Percentiles rank a stretch among this genome's conserved stretches.
phyloP scores from a whole-genome alignment of 179 eudicot genomes.

The Gypsophila paniculata region DNA sequence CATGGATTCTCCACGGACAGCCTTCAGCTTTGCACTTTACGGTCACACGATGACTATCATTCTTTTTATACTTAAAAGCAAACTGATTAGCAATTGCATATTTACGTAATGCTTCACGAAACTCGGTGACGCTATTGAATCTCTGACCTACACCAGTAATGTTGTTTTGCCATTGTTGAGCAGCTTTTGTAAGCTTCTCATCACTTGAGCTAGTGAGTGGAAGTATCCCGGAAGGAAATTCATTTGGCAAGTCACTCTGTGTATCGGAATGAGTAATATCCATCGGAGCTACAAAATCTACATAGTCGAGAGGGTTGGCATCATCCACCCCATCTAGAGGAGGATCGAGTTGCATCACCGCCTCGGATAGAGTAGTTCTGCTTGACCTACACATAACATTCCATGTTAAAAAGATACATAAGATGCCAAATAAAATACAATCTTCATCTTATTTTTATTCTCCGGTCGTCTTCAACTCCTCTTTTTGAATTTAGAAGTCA shows the following conservation, averaged over 20 bases:
- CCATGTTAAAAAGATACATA: slow-evolving; percentile 13
- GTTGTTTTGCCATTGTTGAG: slow-evolving; percentile 74
- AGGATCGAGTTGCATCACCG: slow-evolving; percentile 46
- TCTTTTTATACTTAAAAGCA: slow-evolving; percentile 80
- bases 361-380: slow-evolving; percentile 68
- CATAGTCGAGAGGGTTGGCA: slow-evolving; percentile 36
- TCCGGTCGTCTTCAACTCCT: too few relatives aligned
- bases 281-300: slow-evolving; percentile 46
- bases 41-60: slow-evolving; percentile 91
- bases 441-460: not conserved
- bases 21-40: slow-evolving; percentile 91
- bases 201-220: slow-evolving; percentile 43
- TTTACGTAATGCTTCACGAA: slow-evolving; percentile 82
- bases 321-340: slow-evolving; percentile 47
- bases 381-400: slow-evolving; percentile 63
- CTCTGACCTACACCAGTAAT: slow-evolving; percentile 92
- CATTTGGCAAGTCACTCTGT: slow-evolving; percentile 38
- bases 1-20: slow-evolving; percentile 96
- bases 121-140: slow-evolving; percentile 74
- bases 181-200: slow-evolving; percentile 61
- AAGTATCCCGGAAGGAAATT: slow-evolving; percentile 27
- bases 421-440: not conserved
- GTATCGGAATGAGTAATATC: slow-evolving; percentile 41
- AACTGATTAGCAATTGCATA: slow-evolving; percentile 81
- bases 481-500: too few relatives aligned